Percentiles rank a stretch among this genome's conserved stretches.
Evolutionary conservation across 2,329 filamentous ascomycete genomes (phyloP).

Genomic region (Botrytis byssoidea): DNA sequence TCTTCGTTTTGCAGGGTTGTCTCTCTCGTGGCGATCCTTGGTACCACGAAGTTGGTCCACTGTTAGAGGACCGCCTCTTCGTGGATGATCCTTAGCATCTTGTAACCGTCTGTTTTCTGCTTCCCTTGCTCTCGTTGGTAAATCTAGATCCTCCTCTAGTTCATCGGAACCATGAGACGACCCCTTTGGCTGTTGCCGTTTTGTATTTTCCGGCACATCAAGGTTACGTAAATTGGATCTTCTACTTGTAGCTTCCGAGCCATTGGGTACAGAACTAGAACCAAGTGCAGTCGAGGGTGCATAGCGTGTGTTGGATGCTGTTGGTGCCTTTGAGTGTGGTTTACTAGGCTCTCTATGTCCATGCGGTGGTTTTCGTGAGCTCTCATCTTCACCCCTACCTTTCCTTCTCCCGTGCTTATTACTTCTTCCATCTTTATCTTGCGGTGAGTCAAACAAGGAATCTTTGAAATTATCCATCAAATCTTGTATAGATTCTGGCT

Average conservation of each 20-base stretch:
- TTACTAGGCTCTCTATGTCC: background rate
- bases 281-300: background rate
- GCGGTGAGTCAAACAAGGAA: background rate
- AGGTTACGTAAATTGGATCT: background rate
- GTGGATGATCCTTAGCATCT: background rate
- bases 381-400: background rate
- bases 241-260: background rate
- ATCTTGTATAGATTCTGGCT: background rate
- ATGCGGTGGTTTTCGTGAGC: background rate
- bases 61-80: background rate
- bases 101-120: background rate
- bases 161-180: background rate
- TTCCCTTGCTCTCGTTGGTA: background rate
- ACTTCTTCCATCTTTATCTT: background rate
- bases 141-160: background rate
- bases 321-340: background rate
- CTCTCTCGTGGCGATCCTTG: background rate
- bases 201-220: background rate
- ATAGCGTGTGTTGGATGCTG: background rate
- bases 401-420: background rate
- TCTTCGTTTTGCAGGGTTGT: background rate
- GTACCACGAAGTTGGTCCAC: background rate
- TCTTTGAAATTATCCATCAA: conserved; percentile 8
- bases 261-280: background rate
- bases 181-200: background rate